These are phyloP conservation scores for Camellia sinensis DNA, from an alignment of 148 eudicot genomes.

Conservation along the genomic window DNA sequence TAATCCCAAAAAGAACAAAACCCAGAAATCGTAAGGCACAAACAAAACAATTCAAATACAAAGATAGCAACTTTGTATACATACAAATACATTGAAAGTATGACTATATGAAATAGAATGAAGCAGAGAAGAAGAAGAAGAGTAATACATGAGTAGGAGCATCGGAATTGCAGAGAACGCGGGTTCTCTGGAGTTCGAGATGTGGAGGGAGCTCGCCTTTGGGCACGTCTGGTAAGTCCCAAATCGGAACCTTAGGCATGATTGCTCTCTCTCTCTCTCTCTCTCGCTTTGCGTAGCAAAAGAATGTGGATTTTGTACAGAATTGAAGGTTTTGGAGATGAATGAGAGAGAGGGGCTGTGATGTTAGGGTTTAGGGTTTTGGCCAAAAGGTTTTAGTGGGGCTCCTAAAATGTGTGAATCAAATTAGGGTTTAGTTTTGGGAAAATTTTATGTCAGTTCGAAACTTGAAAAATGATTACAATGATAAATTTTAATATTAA, in stretches of 20 bases:
- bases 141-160: constrained; percentile 63
- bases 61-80: not conserved
- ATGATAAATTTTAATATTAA: too few species aligned
- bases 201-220: constrained; percentile 58
- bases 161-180: constrained; percentile 62
- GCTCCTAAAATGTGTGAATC: too few species aligned
- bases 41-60: not conserved
- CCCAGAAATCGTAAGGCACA: constrained; percentile 2
- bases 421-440: too few species aligned
- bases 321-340: not conserved
- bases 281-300: not conserved
- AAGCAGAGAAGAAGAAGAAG: not conserved
- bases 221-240: constrained; percentile 47
- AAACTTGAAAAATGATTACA: too few species aligned
- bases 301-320: not conserved
- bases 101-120: not conserved
- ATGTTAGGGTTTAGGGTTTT: constrained; percentile 10
- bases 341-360: not conserved
- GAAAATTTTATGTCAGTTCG: too few species aligned
- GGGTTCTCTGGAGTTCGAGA: constrained; percentile 66
- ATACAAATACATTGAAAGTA: not conserved
- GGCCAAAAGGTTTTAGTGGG: too few species aligned
- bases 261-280: constrained; percentile 4
- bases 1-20: constrained; percentile 14
- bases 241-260: constrained; percentile 26